Evolutionary conservation across 441 rosid species (phyloP).

Genomic region (Erodium trifolium): DNA sequence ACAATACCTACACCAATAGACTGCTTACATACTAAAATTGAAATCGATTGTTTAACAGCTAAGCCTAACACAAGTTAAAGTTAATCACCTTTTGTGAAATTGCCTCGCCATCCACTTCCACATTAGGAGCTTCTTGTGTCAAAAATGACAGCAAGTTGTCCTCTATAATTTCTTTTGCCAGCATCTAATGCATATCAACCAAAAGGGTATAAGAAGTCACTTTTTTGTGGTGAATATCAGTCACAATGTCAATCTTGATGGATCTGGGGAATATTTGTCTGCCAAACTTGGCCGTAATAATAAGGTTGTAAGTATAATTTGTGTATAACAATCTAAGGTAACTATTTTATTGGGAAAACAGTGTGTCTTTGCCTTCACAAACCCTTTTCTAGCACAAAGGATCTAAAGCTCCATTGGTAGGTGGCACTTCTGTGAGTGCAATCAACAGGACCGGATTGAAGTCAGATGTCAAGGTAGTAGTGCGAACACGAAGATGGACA

Average conservation of each 20-base stretch:
- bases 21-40: constrained; percentile 20
- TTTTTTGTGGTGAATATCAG: constrained; percentile 9
- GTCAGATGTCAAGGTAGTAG: background rate
- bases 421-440: background rate
- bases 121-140: constrained; percentile 48
- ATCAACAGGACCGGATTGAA: background rate
- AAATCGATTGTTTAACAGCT: constrained; percentile 13
- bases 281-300: background rate
- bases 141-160: constrained; percentile 72
- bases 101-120: constrained; percentile 39
- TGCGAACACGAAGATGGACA: background rate
- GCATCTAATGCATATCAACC: constrained; percentile 50
- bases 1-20: constrained; percentile 44
- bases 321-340: no score
- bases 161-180: constrained; percentile 82
- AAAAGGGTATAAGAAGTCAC: constrained; percentile 14
- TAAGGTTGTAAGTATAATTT: background rate
- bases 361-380: no score
- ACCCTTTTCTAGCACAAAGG: no score
- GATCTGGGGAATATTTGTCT: background rate
- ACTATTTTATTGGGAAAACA: no score
- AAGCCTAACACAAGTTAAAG: constrained; percentile 8
- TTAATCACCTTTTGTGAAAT: constrained; percentile 50
- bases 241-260: constrained; percentile 7
- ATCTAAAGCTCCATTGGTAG: no score